phyloP scores from a whole-genome alignment of 2,329 filamentous ascomycete genomes.

The Calonectria hawksworthii region DNA sequence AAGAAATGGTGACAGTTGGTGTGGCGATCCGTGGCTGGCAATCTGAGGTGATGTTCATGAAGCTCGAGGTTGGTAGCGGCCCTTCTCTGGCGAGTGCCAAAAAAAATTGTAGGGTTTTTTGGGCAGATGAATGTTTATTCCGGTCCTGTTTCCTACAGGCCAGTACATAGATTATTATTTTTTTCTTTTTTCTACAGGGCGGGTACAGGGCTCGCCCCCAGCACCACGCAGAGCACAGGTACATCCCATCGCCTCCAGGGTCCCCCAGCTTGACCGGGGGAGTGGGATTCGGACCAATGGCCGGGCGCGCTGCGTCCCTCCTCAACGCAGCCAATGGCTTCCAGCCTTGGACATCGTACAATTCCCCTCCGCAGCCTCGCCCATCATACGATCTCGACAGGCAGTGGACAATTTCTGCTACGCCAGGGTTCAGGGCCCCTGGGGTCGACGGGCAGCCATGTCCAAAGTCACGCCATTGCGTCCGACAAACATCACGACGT shows the following conservation, averaged over 20 bases:
- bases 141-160: neutral
- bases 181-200: slow-evolving; percentile 2
- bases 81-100: too few relatives aligned
- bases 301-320: slow-evolving; percentile 25
- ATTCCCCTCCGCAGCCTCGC: slow-evolving; percentile 54
- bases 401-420: slow-evolving; percentile 46
- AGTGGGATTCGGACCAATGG: slow-evolving; percentile 24
- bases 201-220: slow-evolving; percentile 4
- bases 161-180: neutral
- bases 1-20: neutral
- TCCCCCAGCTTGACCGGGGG: slow-evolving; percentile 12
- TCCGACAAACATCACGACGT: slow-evolving; percentile 45
- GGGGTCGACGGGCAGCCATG: slow-evolving; percentile 39
- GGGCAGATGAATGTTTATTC: slow-evolving; percentile 4
- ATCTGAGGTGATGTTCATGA: neutral
- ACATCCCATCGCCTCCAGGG: neutral
- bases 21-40: slow-evolving; percentile 6
- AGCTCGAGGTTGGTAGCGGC: neutral
- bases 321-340: slow-evolving; percentile 40
- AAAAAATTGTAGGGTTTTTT: neutral
- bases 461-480: slow-evolving; percentile 48
- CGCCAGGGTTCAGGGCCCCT: slow-evolving; percentile 47
- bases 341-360: slow-evolving; percentile 47
- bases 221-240: slow-evolving; percentile 2
- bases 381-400: slow-evolving; percentile 55